A percentile compares a stretch with the other conserved stretches of the same genome.
These are phyloP conservation scores for Hyaloscypha finlandica DNA, from an alignment of 495 filamentous ascomycete genomes.

Conservation along the genomic window DNA sequence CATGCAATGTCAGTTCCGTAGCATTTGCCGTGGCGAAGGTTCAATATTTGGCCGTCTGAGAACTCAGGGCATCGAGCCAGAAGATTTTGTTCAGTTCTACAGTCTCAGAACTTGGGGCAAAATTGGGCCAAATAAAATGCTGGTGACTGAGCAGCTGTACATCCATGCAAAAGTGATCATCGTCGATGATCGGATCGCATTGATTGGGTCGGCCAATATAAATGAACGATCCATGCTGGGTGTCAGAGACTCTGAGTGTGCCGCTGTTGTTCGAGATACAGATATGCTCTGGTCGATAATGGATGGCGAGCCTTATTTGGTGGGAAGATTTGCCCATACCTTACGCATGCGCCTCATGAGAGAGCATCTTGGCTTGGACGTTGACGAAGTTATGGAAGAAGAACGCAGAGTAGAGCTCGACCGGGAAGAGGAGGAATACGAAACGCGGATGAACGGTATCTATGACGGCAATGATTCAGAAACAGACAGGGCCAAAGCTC, in stretches of 20 bases:
- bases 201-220: conserved; percentile 98
- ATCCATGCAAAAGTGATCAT: conserved; percentile 98
- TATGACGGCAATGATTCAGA: conserved; percentile 42
- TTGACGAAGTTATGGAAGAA: conserved; percentile 86
- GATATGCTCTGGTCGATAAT: conserved; percentile 93
- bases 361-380: conserved; percentile 93
- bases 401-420: conserved; percentile 62
- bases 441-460: conserved; percentile 55
- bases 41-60: conserved; percentile 89
- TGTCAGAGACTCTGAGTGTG: conserved; percentile 87
- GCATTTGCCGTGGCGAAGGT: conserved; percentile 90
- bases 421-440: conserved; percentile 45
- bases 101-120: conserved; percentile 91
- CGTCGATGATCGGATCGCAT: conserved; percentile 88
- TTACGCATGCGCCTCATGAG: conserved; percentile 93
- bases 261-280: conserved; percentile 87
- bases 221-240: conserved; percentile 98
- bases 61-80: conserved; percentile 84
- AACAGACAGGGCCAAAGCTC: background rate
- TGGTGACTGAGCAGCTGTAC: conserved; percentile 96
- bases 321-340: conserved; percentile 90
- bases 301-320: conserved; percentile 83
- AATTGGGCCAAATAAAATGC: conserved; percentile 75
- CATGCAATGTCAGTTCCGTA: conserved; percentile 97
- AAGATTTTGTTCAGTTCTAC: conserved; percentile 97